Conservation (phyloP, 1,139 yeast species). For the Pichia norvegensis region DNA sequence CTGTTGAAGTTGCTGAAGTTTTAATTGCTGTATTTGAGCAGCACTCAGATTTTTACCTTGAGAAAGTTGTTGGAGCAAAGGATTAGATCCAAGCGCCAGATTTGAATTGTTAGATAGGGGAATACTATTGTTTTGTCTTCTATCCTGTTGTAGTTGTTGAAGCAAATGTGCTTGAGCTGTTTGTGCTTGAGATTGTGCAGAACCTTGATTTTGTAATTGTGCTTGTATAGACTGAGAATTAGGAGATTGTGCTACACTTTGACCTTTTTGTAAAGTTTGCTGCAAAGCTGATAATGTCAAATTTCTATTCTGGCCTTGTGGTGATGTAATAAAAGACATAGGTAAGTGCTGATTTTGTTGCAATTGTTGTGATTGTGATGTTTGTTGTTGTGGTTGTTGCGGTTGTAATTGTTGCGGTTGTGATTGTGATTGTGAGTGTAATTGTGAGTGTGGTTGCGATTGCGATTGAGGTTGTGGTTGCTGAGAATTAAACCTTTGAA, state of each 20-base stretch:
- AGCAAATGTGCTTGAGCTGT: constrained; percentile 12
- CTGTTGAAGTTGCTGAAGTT: constrained; percentile 3
- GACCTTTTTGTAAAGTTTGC: constrained; percentile 26
- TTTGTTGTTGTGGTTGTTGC: neutral
- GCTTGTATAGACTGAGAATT: constrained; percentile 25
- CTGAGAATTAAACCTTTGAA: constrained; percentile 9
- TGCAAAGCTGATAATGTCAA: constrained; percentile 20
- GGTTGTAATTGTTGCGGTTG: neutral
- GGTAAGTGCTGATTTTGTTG: neutral
- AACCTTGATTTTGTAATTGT: constrained; percentile 16
- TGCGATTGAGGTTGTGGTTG: constrained; percentile 15
- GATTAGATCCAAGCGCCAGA: neutral
- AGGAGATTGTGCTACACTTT: constrained; percentile 9
- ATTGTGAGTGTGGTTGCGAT: too few species aligned
- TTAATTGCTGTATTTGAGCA: constrained; percentile 13
- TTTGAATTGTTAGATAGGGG: neutral
- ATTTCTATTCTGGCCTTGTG: constrained; percentile 24
- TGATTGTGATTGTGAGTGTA: constrained; percentile 19
- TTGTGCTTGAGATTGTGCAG: neutral
- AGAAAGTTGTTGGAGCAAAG: neutral
- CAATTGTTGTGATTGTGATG: neutral
- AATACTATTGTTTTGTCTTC: neutral
- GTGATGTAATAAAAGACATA: constrained; percentile 17
- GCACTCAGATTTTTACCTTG: neutral
- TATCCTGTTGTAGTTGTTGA: constrained; percentile 14